Percentiles rank a stretch among this genome's conserved stretches.
These are phyloP conservation scores for Phaffomyces thermotolerans DNA, from an alignment of 805 yeast genomes.

Conservation along the genomic window DNA sequence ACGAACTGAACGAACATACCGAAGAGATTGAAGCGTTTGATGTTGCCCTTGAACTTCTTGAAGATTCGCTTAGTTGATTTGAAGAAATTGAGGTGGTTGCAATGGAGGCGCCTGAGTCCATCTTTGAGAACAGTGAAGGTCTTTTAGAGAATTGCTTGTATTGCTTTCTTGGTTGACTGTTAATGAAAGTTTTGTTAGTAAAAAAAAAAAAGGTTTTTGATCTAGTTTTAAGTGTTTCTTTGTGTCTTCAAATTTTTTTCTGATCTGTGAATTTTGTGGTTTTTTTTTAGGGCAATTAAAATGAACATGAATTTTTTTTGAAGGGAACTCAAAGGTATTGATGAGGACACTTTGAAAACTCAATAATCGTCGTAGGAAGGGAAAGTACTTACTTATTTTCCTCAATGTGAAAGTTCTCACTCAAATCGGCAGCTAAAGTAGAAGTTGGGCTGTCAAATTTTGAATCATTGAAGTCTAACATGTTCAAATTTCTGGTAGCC, in stretches of 20 bases:
- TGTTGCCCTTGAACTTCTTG: conserved; percentile 14
- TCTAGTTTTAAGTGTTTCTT: background rate
- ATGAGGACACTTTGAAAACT: too few species aligned
- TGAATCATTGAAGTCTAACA: conserved; percentile 22
- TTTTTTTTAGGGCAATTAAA: background rate
- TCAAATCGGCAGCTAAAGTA: conserved; percentile 30
- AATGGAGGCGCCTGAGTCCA: conserved; percentile 8
- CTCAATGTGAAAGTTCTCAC: conserved; percentile 30
- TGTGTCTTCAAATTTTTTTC: background rate
- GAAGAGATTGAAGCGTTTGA: conserved; percentile 21
- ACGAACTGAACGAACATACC: conserved; percentile 17
- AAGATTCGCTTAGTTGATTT: conserved; percentile 4
- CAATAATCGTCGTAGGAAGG: too few species aligned
- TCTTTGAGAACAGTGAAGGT: conserved; percentile 1
- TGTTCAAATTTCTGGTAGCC: conserved; percentile 13
- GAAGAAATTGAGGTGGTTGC: background rate
- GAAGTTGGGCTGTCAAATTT: conserved; percentile 35
- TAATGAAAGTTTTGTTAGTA: background rate
- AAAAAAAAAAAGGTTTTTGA: background rate
- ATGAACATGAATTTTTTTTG: background rate
- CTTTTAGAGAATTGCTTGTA: conserved; percentile 1
- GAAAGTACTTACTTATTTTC: conserved; percentile 11
- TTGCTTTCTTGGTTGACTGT: background rate
- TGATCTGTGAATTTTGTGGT: background rate
- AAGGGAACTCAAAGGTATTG: background rate